These are phyloP conservation scores for Crithidia fasciculata DNA, from an alignment of 208 protist genomes.

Conservation along the genomic window DNA sequence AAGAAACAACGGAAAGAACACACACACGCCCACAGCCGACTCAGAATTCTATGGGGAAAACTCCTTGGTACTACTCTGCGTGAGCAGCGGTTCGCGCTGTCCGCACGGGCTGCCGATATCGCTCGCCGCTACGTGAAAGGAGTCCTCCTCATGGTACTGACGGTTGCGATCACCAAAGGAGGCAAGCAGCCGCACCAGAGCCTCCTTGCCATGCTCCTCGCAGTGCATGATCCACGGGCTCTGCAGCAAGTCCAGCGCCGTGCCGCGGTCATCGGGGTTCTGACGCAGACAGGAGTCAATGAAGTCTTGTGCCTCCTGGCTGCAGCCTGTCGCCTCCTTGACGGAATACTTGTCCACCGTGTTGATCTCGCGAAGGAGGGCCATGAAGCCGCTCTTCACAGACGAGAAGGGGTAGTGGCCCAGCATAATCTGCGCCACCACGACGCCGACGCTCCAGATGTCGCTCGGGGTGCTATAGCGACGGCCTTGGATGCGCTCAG, in stretches of 20 bases:
- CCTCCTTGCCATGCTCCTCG: slow-evolving; percentile 52
- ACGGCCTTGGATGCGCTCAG: slow-evolving; percentile 82
- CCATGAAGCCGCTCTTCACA: slow-evolving; percentile 81
- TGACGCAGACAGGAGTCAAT: slow-evolving; percentile 71
- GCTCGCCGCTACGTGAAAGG: slow-evolving; percentile 20
- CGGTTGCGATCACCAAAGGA: slow-evolving; percentile 51
- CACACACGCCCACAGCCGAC: background rate
- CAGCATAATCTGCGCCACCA: slow-evolving; percentile 70
- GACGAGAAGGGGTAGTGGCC: slow-evolving; percentile 76
- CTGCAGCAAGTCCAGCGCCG: slow-evolving; percentile 64
- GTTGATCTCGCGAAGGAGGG: slow-evolving; percentile 74
- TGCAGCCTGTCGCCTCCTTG: slow-evolving; percentile 46
- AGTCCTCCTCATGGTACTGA: slow-evolving; percentile 40
- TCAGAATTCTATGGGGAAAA: background rate
- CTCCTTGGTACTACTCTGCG: slow-evolving; percentile 1
- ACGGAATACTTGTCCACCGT: slow-evolving; percentile 62
- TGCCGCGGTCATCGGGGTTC: slow-evolving; percentile 66
- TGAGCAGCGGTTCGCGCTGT: background rate
- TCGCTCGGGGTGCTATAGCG: slow-evolving; percentile 83
- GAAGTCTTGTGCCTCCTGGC: slow-evolving; percentile 70
- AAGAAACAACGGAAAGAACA: background rate
- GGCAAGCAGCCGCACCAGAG: slow-evolving; percentile 54
- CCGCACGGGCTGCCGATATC: slow-evolving; percentile 6
- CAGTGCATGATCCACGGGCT: slow-evolving; percentile 81
- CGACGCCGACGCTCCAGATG: slow-evolving; percentile 89